Conservation (phyloP, 2,329 filamentous ascomycete species). For the Pestalotiopsis sp. region DNA sequence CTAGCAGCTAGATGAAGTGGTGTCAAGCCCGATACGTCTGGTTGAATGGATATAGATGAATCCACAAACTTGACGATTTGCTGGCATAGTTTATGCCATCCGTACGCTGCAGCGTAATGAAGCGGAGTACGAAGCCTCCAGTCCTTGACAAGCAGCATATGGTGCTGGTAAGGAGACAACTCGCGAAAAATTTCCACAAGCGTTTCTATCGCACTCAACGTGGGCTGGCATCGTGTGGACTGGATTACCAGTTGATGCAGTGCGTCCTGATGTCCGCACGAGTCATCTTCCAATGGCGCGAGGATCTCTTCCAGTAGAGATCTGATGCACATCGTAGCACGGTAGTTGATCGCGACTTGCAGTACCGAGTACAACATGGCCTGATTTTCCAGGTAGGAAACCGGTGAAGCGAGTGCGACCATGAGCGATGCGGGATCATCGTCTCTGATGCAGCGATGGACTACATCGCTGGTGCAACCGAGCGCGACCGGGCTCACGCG, state of each 20-base stretch:
- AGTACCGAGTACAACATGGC: conserved; percentile 17
- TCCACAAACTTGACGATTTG: conserved; percentile 15
- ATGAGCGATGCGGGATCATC: conserved; percentile 16
- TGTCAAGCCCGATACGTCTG: conserved; percentile 9
- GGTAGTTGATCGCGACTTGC: conserved; percentile 15
- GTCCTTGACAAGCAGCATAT: conserved; percentile 14
- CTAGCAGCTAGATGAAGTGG: conserved; percentile 10
- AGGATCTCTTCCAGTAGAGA: conserved; percentile 16
- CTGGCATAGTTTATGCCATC: conserved; percentile 9
- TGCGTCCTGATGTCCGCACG: conserved; percentile 12
- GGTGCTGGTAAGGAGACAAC: conserved; percentile 16
- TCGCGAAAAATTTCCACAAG: conserved; percentile 12
- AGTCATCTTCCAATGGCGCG: conserved; percentile 8
- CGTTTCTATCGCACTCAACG: neutral
- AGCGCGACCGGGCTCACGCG: conserved; percentile 8
- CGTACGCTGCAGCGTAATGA: conserved; percentile 15
- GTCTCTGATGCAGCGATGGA: conserved; percentile 8
- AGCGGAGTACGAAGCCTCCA: conserved; percentile 15
- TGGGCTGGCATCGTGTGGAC: neutral
- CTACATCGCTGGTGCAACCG: conserved; percentile 13
- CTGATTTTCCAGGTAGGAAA: conserved; percentile 16
- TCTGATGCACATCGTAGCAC: conserved; percentile 11
- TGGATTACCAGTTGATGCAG: conserved; percentile 15
- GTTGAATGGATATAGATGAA: conserved; percentile 11
- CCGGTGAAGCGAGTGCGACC: conserved; percentile 13